Base-by-base conservation (phyloP, 2,329 filamentous ascomycete species). In the Penicillium psychrosexuale region DNA sequence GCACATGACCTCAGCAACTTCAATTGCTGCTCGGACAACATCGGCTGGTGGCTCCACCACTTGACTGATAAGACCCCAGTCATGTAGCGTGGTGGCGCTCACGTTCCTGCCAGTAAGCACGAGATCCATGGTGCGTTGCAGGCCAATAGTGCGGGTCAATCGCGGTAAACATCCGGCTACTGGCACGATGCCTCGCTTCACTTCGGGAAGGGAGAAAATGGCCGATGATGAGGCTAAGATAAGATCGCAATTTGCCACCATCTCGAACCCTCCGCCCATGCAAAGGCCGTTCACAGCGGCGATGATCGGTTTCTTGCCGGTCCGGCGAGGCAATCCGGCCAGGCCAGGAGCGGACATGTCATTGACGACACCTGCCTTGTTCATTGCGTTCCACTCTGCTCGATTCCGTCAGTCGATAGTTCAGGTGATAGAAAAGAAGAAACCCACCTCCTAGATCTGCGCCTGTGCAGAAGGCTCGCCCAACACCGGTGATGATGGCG, bases 221-320 rank as follows among this genome's bases (percentile, higher is more conserved):
- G 88, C 87, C 12, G 69, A 66, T 3, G 74, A 68, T 2, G 79
- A 75, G 3, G 70, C 70, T 44, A 66, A 60, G 48, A 91, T 80
- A 53, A 93, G 75, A 75, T 94, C 90, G 59, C 82, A 83, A 72
- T 91, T 90, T 46, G 88, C 76, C 12, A 84, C 80, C 75, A 91
- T 90, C 76, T 93, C 89, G 72, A 89, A 86, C 1, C 88, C 89
- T 50, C 89, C 89, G 34, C 89, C 89, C 43, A 89, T 80, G 55
- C 87, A 89, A 17, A 88, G 76, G 7, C 89, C 89, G 66, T 91
- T 90, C 19, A 92, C 86, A 1, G 89, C 89, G 1, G 85, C 87
- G 28, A 93, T 81, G 52, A 93, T 79, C 6, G 89, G 89, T 66
- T 93, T 93, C 72, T 84, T 84, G 45, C 88, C 88, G 5, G 73